A percentile compares a stretch with the other conserved stretches of the same genome.
Conservation (phyloP, 2,329 filamentous ascomycete species). For the Verticillium albo-atrum region DNA sequence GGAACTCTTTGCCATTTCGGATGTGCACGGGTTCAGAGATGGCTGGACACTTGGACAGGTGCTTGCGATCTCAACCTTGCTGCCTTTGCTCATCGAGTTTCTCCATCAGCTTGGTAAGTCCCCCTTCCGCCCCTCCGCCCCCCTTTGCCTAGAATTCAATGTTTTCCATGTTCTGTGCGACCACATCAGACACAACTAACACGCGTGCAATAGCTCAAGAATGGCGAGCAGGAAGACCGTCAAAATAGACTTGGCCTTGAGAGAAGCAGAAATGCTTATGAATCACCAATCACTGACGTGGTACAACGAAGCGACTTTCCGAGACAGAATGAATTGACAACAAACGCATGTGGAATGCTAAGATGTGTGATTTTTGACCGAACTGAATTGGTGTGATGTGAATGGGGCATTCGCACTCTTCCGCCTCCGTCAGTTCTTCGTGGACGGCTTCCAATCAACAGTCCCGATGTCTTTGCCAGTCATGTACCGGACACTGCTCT, state of each 20-base stretch:
- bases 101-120: not conserved
- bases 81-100: not conserved
- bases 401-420: no score
- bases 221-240: not conserved
- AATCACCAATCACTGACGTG: no score
- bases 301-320: no score
- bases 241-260: not conserved
- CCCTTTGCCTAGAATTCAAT: no score
- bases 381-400: no score
- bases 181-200: no score
- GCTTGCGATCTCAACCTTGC: not conserved
- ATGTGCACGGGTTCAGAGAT: not conserved
- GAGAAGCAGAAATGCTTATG: no score
- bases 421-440: not conserved
- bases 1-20: not conserved
- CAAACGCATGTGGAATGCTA: no score
- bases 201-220: not conserved
- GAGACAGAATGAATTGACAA: no score
- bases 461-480: conserved; percentile 2
- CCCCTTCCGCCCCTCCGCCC: no score
- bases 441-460: not conserved
- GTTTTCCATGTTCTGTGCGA: no score
- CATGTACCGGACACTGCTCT: conserved; percentile 4
- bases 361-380: no score
- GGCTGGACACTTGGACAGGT: not conserved